phyloP scores from a whole-genome alignment of 441 rosid genomes.

The Adansonia rubrostipa region DNA sequence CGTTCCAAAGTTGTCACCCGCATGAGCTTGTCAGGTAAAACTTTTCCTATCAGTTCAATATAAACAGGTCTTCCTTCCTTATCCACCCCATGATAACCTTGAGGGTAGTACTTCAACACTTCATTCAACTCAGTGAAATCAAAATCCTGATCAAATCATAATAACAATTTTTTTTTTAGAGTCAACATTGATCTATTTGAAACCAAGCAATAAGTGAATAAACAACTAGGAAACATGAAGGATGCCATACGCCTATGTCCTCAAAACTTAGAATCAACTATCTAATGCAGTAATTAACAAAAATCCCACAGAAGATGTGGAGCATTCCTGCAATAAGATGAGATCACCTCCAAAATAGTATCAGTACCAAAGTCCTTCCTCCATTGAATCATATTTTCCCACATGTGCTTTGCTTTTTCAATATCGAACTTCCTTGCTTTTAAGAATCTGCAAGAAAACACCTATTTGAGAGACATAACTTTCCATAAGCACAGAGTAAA shows the following conservation, averaged over 20 bases:
- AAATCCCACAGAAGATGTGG: background rate
- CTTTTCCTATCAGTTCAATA: slow-evolving; percentile 67
- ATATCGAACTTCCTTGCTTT: slow-evolving; percentile 80
- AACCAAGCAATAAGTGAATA: slow-evolving; percentile 1
- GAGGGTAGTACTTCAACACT: slow-evolving; percentile 70
- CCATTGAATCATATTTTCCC: slow-evolving; percentile 81
- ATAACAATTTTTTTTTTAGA: background rate
- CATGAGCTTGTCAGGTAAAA: slow-evolving; percentile 60
- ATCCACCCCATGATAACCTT: slow-evolving; percentile 78
- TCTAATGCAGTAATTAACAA: slow-evolving; percentile 2
- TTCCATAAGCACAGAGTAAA: slow-evolving; percentile 12
- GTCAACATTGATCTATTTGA: slow-evolving; percentile 10
- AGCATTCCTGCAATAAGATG: background rate
- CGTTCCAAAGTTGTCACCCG: slow-evolving; percentile 70
- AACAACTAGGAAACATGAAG: background rate
- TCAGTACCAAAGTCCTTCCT: slow-evolving; percentile 74
- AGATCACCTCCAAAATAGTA: slow-evolving; percentile 58
- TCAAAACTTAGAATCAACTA: background rate
- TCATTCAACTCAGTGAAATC: slow-evolving; percentile 67
- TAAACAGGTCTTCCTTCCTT: slow-evolving; percentile 80
- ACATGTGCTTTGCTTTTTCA: slow-evolving; percentile 68
- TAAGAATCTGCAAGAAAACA: slow-evolving; percentile 52
- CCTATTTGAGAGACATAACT: background rate
- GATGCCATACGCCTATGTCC: background rate
- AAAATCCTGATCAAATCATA: slow-evolving; percentile 53